Evolutionary conservation across 371 early-diverging fungal species (phyloP), one percentile per base, ranked within the genome.

Genomic region (Mucor mucedo): DNA sequence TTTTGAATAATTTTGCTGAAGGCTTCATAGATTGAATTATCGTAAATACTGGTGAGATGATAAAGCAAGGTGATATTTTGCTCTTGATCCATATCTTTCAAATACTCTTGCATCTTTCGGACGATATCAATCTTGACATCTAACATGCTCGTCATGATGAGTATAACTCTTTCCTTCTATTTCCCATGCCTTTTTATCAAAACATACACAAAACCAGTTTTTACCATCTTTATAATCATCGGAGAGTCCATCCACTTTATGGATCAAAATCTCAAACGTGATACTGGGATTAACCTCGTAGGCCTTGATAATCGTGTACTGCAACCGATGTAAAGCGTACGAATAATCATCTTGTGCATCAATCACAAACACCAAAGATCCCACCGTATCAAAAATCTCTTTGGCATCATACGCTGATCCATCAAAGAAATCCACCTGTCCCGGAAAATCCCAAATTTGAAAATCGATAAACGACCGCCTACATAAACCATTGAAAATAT

Each of bases 241-340:
- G 1, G 92, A 91, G 50, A 97, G 76, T 13, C 95, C 96, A 69
- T 97, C 98, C 13, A 96, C 94, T 76, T 97, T 97, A 79, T 97
- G 95, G 55, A 97, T 89, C 60, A 97, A 89, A 5, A 97, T 90
- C 68, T 97, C 95, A 76, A 93, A 94, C 0, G 87, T 85, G n/a
- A 97, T 89, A 59, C 84, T 80, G 52, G 87, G 88, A 71, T 97
- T 97, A 39, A 89, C 86, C 41, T 85, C 71, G 63, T 90, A 85
- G 0, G 94, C 95, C 5, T 77, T 78, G 2, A 86, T 85, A 6
- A 97, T 86, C 0, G 91, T 92, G 45, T 83, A 73, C 57, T 87
- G 87, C 6, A 97, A 80, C 49, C 88, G 81, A 61, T 82, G 80
- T 42, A 97, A 68, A 4, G 95, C 88, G 44, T 91, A 89, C 39